Base-by-base conservation (phyloP, 495 filamentous ascomycete species). In the Penicillium manginii region DNA sequence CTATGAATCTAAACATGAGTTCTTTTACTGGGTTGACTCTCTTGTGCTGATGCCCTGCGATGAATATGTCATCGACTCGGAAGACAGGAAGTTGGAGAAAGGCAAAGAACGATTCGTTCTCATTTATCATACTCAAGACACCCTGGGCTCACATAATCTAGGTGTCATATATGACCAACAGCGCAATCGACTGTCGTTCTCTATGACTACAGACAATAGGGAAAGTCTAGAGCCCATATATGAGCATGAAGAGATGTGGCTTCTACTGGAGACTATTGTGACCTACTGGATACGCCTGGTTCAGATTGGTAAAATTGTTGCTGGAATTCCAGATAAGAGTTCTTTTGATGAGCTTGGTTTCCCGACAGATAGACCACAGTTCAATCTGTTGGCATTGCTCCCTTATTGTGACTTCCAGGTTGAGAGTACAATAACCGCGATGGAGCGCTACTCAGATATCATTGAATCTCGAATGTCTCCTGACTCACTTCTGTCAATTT, bases 251-350 rank as follows among this genome's bases (percentile, higher is more conserved):
- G 62, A 70, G n/a, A 55, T 75, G 21, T 78, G 73, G 71, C 62
- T 68, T 29, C 72, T 73, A 0, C 57, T 76, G 2, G 75, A 76
- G 62, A 78, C 73, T 0, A 60, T 78, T 15, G 65, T 78, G 5
- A 66, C 60, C 14, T 64, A 76, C 19, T 78, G 71, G 73, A 69
- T 75, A 22, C 12, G 59, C 10, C 52, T 73, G 33, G 35, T 71
- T 26, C 63, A 51, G 1, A 55, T 76, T 12, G 72, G 69, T 9
- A 78, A 72, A 3, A 22, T 59, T 29, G 33, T 42, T 39, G 42
- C 57, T 11, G 43, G 48, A 29, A 46, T 50, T 39, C 56, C 49
- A 39, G 15, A 50, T 12, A 37, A 10, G 11, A 3, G 3, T 3
- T 3, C 10, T 37, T 12, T 3, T 10, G 33, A 9, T 45, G 57